phyloP scores from a whole-genome alignment of 2,329 filamentous ascomycete genomes.

The Zymoseptoria tritici region DNA sequence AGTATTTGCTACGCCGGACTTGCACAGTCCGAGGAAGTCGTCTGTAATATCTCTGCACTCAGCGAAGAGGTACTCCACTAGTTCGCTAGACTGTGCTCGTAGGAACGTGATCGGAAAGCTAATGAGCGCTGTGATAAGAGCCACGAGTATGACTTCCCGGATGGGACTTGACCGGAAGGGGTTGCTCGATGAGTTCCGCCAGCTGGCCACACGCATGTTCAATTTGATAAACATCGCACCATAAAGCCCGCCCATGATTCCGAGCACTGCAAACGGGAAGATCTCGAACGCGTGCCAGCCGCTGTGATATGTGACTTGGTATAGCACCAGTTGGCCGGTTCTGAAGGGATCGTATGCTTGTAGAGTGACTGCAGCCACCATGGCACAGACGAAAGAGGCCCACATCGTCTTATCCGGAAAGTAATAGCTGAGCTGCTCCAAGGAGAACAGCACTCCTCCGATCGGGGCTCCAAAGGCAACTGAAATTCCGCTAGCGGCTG shows the following conservation, averaged over 20 bases:
- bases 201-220: constrained; percentile 79
- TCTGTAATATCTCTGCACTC: constrained; percentile 78
- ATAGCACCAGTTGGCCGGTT: constrained; percentile 89
- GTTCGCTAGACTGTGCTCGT: constrained; percentile 82
- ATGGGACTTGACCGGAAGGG: constrained; percentile 64
- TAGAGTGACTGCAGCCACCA: constrained; percentile 92
- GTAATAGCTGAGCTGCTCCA: constrained; percentile 97
- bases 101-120: constrained; percentile 97
- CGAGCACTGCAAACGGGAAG: constrained; percentile 76
- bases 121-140: constrained; percentile 74
- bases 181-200: constrained; percentile 60
- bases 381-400: constrained; percentile 98
- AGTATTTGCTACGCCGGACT: constrained; percentile 72
- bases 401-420: constrained; percentile 99
- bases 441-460: constrained; percentile 86
- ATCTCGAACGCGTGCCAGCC: constrained; percentile 95
- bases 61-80: constrained; percentile 85
- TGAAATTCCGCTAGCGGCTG: constrained; percentile 84
- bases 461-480: constrained; percentile 93
- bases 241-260: constrained; percentile 85
- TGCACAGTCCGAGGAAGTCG: constrained; percentile 86
- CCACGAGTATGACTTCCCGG: constrained; percentile 69
- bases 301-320: constrained; percentile 86
- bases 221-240: constrained; percentile 90
- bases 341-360: constrained; percentile 92